These are phyloP conservation scores for Hyphopichia homilentoma DNA, from an alignment of 805 yeast species.

Conservation along the genomic window DNA sequence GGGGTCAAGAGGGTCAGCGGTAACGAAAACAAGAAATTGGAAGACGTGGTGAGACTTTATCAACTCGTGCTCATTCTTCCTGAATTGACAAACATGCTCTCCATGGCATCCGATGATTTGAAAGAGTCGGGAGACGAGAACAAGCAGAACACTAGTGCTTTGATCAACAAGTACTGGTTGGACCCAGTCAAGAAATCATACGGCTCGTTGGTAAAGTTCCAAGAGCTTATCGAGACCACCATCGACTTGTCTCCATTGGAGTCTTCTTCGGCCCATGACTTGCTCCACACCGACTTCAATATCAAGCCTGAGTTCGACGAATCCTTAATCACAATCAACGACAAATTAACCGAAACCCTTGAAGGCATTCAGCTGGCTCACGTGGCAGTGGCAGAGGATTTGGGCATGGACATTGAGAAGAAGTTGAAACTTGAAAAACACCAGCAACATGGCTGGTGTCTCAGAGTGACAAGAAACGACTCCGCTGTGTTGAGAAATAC, in stretches of 20 bases:
- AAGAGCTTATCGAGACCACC: constrained; percentile 88
- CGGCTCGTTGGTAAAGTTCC: constrained; percentile 57
- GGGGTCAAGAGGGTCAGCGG: constrained; percentile 27
- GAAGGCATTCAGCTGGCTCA: constrained; percentile 59
- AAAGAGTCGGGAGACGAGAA: constrained; percentile 12
- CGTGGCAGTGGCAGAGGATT: constrained; percentile 62
- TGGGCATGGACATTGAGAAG: constrained; percentile 79
- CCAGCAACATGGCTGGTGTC: constrained; percentile 88
- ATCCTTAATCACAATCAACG: constrained; percentile 57
- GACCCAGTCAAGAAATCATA: constrained; percentile 49
- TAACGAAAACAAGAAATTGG: constrained; percentile 58
- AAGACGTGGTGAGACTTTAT: constrained; percentile 85
- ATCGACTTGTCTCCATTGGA: constrained; percentile 83
- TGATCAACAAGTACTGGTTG: constrained; percentile 54
- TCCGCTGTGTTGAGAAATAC: constrained; percentile 69
- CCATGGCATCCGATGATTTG: constrained; percentile 34
- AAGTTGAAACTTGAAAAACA: constrained; percentile 88
- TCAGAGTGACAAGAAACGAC: constrained; percentile 87
- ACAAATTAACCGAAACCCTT: constrained; percentile 52
- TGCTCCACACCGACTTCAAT: constrained; percentile 63
- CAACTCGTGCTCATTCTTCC: constrained; percentile 75
- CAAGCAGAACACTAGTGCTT: constrained; percentile 15
- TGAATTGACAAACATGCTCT: constrained; percentile 54
- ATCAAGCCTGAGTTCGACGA: constrained; percentile 91
- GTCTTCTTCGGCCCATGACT: constrained; percentile 32